phyloP scores from a whole-genome alignment of 345 rosid genomes.

The Orychophragmus violaceus region DNA sequence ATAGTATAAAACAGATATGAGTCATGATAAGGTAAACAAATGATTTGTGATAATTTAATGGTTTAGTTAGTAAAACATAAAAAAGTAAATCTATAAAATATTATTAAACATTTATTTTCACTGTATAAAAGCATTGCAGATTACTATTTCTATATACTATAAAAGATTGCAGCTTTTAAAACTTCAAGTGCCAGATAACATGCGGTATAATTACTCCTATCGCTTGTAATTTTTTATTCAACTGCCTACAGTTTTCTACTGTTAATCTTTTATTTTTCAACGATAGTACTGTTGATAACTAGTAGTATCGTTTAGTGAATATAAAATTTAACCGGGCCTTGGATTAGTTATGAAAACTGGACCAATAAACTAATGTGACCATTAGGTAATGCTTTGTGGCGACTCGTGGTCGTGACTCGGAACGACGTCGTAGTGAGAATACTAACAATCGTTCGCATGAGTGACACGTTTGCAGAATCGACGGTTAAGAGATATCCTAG shows the following conservation, averaged over 20 bases:
- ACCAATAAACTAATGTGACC: background rate
- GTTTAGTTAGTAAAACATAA: too few species aligned
- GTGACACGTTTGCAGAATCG: conserved; percentile 21
- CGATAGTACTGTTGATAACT: background rate
- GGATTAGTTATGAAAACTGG: background rate
- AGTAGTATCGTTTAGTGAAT: background rate
- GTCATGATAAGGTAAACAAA: background rate
- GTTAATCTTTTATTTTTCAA: background rate
- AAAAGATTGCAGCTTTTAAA: too few species aligned
- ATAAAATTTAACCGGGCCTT: background rate
- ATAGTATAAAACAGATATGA: background rate
- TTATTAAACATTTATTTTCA: too few species aligned
- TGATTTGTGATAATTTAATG: background rate
- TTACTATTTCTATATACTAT: too few species aligned
- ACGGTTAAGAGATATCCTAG: conserved; percentile 27
- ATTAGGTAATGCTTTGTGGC: too few species aligned
- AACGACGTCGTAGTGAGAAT: conserved; percentile 17
- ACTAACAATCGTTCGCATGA: background rate
- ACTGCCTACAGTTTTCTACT: background rate
- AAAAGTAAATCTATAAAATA: too few species aligned
- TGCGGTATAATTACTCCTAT: conserved; percentile 24
- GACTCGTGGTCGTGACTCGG: background rate
- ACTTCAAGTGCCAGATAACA: conserved; percentile 18
- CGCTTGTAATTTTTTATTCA: background rate
- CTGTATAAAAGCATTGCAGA: background rate